phyloP scores from a whole-genome alignment of 2,329 filamentous ascomycete species.

The Penicillium rolfsii region DNA sequence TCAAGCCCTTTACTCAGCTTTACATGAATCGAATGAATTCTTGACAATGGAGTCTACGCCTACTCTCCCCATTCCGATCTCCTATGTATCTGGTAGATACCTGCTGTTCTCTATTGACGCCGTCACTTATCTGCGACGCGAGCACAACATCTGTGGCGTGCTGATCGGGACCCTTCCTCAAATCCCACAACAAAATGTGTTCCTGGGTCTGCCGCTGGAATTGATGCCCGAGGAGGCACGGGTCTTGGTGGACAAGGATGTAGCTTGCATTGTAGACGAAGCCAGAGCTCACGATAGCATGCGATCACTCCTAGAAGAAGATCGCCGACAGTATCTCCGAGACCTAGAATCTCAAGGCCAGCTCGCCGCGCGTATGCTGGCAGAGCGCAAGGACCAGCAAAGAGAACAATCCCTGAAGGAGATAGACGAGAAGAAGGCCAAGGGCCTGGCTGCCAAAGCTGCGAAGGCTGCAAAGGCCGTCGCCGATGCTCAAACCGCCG shows the following conservation, averaged over 20 bases:
- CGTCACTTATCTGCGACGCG: conserved; percentile 74
- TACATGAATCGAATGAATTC: conserved; percentile 17
- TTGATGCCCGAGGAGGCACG: conserved; percentile 88
- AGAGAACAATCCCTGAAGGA: conserved; percentile 56
- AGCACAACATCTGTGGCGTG: conserved; percentile 82
- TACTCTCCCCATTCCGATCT: conserved; percentile 72
- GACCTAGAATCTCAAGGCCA: conserved; percentile 59
- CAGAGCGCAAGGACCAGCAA: conserved; percentile 54
- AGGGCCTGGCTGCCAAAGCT: conserved; percentile 26
- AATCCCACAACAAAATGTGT: conserved; percentile 91
- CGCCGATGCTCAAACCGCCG: conserved; percentile 9
- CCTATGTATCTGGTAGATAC: conserved; percentile 76
- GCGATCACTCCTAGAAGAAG: conserved; percentile 58
- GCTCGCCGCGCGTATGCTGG: conserved; percentile 52
- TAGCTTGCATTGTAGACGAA: conserved; percentile 82
- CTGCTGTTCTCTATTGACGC: conserved; percentile 86
- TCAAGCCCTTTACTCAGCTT: conserved; percentile 24
- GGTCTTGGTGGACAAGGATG: conserved; percentile 74
- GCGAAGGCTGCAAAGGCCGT: conserved; percentile 24
- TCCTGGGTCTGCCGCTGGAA: conserved; percentile 84
- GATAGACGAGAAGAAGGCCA: conserved; percentile 46
- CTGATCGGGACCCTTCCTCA: conserved; percentile 87
- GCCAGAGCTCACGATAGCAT: conserved; percentile 69
- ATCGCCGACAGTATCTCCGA: conserved; percentile 65
- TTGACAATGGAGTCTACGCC: conserved; percentile 40